These are phyloP conservation scores for Jasminum sambac DNA, from an alignment of 257 asterid genomes.

Conservation along the genomic window DNA sequence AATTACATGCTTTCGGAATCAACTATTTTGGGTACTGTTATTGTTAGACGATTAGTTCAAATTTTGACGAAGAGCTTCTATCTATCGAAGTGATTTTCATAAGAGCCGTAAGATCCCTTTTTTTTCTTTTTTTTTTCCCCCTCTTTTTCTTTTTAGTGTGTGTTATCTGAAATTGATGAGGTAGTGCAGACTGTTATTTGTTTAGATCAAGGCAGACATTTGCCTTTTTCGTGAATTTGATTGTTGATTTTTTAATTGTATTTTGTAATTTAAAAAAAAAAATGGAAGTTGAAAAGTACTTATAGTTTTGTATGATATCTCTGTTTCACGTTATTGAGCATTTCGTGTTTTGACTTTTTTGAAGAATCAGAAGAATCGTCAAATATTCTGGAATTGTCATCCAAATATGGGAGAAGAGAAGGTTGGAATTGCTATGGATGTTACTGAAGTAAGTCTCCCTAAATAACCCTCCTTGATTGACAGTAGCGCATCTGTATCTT, in stretches of 20 bases:
- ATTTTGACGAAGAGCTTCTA: too few species aligned
- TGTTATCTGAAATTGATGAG: background rate
- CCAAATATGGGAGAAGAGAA: slow-evolving; percentile 60
- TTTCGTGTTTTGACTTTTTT: background rate
- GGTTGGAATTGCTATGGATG: slow-evolving; percentile 82
- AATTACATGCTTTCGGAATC: too few species aligned
- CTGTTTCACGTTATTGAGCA: background rate
- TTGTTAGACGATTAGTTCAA: too few species aligned
- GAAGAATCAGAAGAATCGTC: background rate
- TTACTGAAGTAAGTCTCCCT: slow-evolving; percentile 73
- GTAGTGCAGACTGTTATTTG: background rate
- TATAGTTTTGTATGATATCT: too few species aligned
- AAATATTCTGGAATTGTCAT: slow-evolving; percentile 35
- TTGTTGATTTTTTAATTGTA: background rate
- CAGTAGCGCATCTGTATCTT: slow-evolving; percentile 12
- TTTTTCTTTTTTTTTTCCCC: too few species aligned
- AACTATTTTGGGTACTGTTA: too few species aligned
- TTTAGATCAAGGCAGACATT: background rate
- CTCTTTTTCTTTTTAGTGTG: too few species aligned
- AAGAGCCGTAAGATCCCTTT: too few species aligned
- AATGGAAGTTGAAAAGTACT: background rate
- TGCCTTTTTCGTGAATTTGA: background rate
- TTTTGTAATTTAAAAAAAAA: too few species aligned
- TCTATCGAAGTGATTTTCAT: background rate
- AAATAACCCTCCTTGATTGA: slow-evolving; percentile 2